These are phyloP conservation scores for Suillus paluster DNA, from an alignment of 768 basidiomycete genomes.

Conservation along the genomic window DNA sequence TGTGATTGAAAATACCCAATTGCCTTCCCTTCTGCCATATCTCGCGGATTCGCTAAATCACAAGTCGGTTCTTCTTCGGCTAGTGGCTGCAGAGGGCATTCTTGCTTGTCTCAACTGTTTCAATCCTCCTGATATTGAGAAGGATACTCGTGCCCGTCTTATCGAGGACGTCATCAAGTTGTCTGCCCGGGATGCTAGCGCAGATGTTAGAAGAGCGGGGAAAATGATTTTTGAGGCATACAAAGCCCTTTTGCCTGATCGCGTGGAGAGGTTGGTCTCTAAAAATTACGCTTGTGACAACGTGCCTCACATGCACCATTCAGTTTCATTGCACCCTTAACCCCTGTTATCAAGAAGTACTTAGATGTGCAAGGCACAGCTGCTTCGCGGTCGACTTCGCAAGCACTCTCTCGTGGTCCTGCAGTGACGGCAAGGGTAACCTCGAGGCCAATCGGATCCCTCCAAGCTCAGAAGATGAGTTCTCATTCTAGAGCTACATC, in stretches of 20 bases:
- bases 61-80: conserved; percentile 66
- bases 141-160: conserved; percentile 62
- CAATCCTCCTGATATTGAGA: conserved; percentile 81
- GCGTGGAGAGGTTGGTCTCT: conserved; percentile 63
- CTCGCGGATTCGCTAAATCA: conserved; percentile 62
- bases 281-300: conserved; percentile 1
- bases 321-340: conserved; percentile 76
- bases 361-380: conserved; percentile 50
- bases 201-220: conserved; percentile 72
- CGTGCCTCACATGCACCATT: conserved; percentile 12
- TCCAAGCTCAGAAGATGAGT: conserved; percentile 4
- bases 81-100: conserved; percentile 67
- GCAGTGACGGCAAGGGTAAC: background rate
- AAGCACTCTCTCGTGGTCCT: background rate
- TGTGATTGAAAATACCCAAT: conserved; percentile 70
- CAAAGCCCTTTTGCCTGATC: conserved; percentile 65
- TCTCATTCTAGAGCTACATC: conserved; percentile 1
- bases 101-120: conserved; percentile 72
- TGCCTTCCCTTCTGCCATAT: conserved; percentile 64
- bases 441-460: background rate
- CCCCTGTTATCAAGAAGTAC: conserved; percentile 78
- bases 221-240: conserved; percentile 80
- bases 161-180: conserved; percentile 72
- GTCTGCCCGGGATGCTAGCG: conserved; percentile 73
- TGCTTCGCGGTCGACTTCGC: background rate